A percentile compares a stretch with the other conserved stretches of the same genome.
These are phyloP conservation scores for Metschnikowia amazonensis DNA, from an alignment of 805 yeast genomes.

Conservation along the genomic window DNA sequence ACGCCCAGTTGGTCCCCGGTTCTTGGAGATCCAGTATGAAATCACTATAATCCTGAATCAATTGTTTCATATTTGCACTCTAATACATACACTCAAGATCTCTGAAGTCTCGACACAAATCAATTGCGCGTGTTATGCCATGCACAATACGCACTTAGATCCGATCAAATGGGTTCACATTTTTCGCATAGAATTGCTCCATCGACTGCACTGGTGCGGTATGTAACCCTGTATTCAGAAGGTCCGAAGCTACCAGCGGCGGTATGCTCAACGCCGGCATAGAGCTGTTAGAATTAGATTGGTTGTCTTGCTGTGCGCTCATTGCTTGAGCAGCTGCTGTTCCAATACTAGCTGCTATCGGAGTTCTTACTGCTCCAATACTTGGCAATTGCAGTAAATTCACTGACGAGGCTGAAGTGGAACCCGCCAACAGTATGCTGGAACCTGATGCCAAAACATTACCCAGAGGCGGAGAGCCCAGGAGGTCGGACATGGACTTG, in stretches of 20 bases:
- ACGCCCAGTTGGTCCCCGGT: neutral
- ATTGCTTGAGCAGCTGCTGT: conserved; percentile 19
- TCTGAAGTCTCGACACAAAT: neutral
- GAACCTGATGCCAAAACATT: conserved; percentile 3
- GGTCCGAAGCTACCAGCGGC: conserved; percentile 16
- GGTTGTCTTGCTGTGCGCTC: conserved; percentile 13
- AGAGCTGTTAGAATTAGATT: neutral
- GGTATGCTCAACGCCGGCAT: conserved; percentile 12
- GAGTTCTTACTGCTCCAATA: conserved; percentile 13
- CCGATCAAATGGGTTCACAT: conserved; percentile 17
- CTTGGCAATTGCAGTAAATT: conserved; percentile 7
- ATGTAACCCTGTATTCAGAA: conserved; percentile 13
- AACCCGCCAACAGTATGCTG: conserved; percentile 1
- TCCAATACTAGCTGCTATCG: conserved; percentile 17
- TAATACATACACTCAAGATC: no score
- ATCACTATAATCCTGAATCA: neutral
- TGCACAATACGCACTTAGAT: conserved; percentile 6
- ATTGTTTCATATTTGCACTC: neutral
- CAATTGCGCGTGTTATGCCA: neutral
- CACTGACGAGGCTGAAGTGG: conserved; percentile 6
- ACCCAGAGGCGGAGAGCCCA: conserved; percentile 11
- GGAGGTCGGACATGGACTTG: conserved; percentile 16
- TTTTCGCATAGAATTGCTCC: conserved; percentile 19
- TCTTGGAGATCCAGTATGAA: neutral
- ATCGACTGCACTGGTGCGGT: conserved; percentile 20